Base-by-base conservation (phyloP, 805 yeast species). In the Suhomyces sp. region DNA sequence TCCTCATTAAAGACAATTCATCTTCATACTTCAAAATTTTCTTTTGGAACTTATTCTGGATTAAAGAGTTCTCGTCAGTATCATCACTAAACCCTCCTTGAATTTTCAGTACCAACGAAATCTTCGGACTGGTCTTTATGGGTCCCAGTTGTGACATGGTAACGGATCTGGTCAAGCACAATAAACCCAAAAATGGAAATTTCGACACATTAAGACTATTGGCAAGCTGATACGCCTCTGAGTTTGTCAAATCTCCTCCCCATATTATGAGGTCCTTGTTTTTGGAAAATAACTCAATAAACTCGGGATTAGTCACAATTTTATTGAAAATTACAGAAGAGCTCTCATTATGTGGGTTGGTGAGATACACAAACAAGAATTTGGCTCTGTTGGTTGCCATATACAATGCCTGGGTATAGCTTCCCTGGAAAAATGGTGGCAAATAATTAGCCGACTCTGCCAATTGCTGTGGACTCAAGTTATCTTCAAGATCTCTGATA, bases 171-270 rank as follows among this genome's bases (percentile, higher is more conserved):
- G 87, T 83, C 36, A 88, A 67, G 31, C 88, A 81, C 8, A 93
- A 56, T 9, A 90, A 62, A 0, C 91, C 95, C 21, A 86, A 56
- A 52, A 85, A 83, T n/a, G 98, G 98, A 50, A 81, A 80, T 44
- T 76, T 74, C 14, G 87, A 73, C 25, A 82, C 81, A 38, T 76
- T 74, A 40, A 90, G 72, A 24, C 82, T 78, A 51, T 83, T 81
- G 0, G 95, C 83, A 11, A 88, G 80, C 48, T 87, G 95, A 51
- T 77, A 80, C 1, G 91, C 86, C 56, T 91, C 98, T 14, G 88
- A 77, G 38, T 79, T 79, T n/a, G 75, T 72, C 16, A 83, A 76
- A 52, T 86, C 82, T 6, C 96, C 96, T 26, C 90, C 95, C 98
- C 98, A 91, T 2, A 86, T 60, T 3, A 86, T 45, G 2, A 81